Percentiles rank a stretch among this genome's conserved stretches.
Conservation (phyloP, 163 green algal genomes). For the Scenedesmus sp. region DNA sequence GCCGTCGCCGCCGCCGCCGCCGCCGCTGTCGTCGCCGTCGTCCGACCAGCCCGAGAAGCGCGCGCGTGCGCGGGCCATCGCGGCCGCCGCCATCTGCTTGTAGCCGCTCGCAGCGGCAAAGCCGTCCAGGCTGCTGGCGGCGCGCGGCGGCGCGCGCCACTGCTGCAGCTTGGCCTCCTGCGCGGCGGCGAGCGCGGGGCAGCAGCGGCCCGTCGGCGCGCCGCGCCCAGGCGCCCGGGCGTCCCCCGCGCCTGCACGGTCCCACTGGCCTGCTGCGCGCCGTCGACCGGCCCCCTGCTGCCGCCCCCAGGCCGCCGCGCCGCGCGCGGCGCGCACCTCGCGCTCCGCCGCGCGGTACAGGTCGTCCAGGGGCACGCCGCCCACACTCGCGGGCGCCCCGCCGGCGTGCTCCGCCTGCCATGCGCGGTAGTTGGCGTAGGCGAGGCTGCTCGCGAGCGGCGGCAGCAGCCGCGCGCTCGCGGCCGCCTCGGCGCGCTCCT, state of each 20-base stretch:
- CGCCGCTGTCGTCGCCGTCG: slow-evolving; percentile 2
- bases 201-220: too few species aligned
- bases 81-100: neutral
- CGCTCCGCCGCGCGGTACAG: slow-evolving; percentile 28
- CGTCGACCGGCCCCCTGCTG: neutral
- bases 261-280: neutral
- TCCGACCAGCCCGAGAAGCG: slow-evolving; percentile 26
- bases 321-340: slow-evolving; percentile 26
- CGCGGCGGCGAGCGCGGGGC: too few species aligned
- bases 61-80: slow-evolving; percentile 27
- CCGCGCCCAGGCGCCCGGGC: too few species aligned
- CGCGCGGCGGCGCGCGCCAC: slow-evolving; percentile 7
- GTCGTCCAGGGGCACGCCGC: slow-evolving; percentile 31
- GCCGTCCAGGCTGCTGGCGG: slow-evolving; percentile 2
- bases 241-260: neutral
- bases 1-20: neutral
- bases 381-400: slow-evolving; percentile 6
- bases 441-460: slow-evolving; percentile 18
- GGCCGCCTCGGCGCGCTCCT: slow-evolving; percentile 28
- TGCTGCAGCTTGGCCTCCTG: slow-evolving; percentile 42
- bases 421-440: slow-evolving; percentile 35
- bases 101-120: slow-evolving; percentile 20
- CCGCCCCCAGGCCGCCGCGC: too few species aligned
- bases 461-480: slow-evolving; percentile 24
- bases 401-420: slow-evolving; percentile 29